phyloP scores from a whole-genome alignment of 1,284 basidiomycete species.

The Puccinia sorghi region DNA sequence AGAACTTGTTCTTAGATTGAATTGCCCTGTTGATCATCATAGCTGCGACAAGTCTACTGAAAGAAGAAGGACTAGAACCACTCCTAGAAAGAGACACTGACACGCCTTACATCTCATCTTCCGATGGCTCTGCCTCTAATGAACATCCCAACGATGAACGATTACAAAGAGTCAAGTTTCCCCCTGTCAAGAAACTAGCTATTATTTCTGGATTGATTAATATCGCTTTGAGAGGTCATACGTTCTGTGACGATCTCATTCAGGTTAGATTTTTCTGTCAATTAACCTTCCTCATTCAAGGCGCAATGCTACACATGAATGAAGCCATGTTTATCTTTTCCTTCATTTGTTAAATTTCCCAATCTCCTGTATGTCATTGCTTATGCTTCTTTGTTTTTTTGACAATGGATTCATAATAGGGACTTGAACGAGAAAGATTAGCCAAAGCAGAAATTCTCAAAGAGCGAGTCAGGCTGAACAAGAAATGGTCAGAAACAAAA shows the following conservation, averaged over 20 bases:
- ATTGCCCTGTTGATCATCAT: background rate
- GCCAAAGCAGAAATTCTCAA: conserved; percentile 47
- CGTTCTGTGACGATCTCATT: conserved; percentile 42
- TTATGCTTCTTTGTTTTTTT: background rate
- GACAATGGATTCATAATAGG: background rate
- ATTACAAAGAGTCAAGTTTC: conserved; percentile 20
- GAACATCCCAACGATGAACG: conserved; percentile 19
- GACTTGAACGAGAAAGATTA: conserved; percentile 45
- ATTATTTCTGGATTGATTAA: conserved; percentile 42
- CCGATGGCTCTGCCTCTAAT: conserved; percentile 4
- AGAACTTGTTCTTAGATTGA: background rate
- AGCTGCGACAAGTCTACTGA: conserved; percentile 43
- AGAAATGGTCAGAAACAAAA: conserved; percentile 46
- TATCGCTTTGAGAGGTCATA: conserved; percentile 41
- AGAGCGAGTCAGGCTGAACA: conserved; percentile 44
- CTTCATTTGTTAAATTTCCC: background rate
- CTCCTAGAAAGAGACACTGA: conserved; percentile 11
- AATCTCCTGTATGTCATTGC: background rate
- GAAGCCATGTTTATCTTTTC: background rate
- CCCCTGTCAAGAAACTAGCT: conserved; percentile 44
- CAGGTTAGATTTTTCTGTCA: conserved; percentile 30
- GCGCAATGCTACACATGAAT: background rate
- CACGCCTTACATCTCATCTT: conserved; percentile 20
- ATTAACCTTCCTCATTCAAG: background rate
- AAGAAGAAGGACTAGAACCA: conserved; percentile 30